phyloP scores from a whole-genome alignment of 768 basidiomycete species.

The Amylocystis lapponica region DNA sequence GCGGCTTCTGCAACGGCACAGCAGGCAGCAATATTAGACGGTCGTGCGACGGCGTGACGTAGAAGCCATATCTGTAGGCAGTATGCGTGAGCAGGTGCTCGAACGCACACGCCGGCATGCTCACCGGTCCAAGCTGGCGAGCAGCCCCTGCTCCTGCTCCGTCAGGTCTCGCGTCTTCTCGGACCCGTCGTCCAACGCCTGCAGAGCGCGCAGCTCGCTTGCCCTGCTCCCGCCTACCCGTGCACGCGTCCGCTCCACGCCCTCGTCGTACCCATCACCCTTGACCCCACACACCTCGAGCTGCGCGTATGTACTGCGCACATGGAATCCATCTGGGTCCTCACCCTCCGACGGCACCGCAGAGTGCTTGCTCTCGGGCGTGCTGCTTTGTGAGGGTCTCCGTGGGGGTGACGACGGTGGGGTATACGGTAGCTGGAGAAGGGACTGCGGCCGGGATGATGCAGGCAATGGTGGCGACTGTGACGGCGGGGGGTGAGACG shows the following conservation, averaged over 20 bases:
- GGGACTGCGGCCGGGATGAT: constrained; percentile 12
- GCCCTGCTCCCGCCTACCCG: constrained; percentile 48
- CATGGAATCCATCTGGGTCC: constrained; percentile 77
- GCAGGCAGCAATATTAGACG: constrained; percentile 70
- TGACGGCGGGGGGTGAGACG: constrained; percentile 8
- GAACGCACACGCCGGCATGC: constrained; percentile 18
- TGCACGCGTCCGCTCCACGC: constrained; percentile 88
- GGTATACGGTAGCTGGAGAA: constrained; percentile 9
- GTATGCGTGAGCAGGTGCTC: neutral
- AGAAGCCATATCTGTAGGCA: constrained; percentile 82
- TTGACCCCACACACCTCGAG: constrained; percentile 88
- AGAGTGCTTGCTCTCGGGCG: constrained; percentile 49
- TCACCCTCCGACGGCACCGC: constrained; percentile 72
- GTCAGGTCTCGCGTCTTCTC: constrained; percentile 66
- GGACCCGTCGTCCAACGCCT: constrained; percentile 46
- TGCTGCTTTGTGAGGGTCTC: constrained; percentile 29
- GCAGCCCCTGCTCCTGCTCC: constrained; percentile 65
- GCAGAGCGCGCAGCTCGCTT: constrained; percentile 54
- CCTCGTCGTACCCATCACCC: constrained; percentile 93
- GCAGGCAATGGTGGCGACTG: constrained; percentile 6
- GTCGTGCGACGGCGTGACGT: constrained; percentile 73
- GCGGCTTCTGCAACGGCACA: constrained; percentile 54
- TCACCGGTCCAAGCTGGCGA: constrained; percentile 84
- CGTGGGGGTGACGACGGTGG: constrained; percentile 28
- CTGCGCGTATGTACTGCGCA: constrained; percentile 83